phyloP scores from a whole-genome alignment of 345 rosid species.

The Toxicodendron radicans region DNA sequence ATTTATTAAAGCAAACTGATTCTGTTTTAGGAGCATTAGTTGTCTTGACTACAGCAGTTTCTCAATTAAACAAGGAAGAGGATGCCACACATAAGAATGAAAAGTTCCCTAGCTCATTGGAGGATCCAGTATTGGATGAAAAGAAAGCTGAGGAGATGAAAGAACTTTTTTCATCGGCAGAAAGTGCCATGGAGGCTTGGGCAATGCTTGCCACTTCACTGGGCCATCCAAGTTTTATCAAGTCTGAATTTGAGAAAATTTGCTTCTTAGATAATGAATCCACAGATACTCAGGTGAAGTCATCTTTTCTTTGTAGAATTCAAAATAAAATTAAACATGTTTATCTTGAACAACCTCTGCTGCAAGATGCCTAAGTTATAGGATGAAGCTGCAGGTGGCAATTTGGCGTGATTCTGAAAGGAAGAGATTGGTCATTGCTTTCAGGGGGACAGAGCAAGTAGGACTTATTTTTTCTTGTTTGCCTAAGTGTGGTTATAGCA shows the following conservation, averaged over 20 bases:
- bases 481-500: conserved; percentile 11
- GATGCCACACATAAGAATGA: conserved; percentile 20
- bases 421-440: conserved; percentile 80
- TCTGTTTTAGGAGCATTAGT: conserved; percentile 83
- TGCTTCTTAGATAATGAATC: conserved; percentile 81
- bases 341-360: background rate
- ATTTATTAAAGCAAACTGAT: conserved; percentile 79
- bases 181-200: conserved; percentile 99
- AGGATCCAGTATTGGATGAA: conserved; percentile 46
- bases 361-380: conserved; percentile 19
- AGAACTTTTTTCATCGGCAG: conserved; percentile 77
- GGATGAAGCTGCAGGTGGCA: conserved; percentile 61
- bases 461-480: conserved; percentile 25
- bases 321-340: background rate
- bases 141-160: conserved; percentile 88
- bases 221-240: conserved; percentile 94
- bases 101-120: conserved; percentile 40
- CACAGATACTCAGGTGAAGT: conserved; percentile 83
- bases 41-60: conserved; percentile 76
- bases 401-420: conserved; percentile 90
- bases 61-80: conserved; percentile 63
- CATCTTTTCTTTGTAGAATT: background rate
- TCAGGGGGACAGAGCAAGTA: conserved; percentile 98
- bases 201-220: conserved; percentile 95
- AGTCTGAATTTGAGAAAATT: conserved; percentile 93